Conservation (phyloP, 2,329 filamentous ascomycete genomes). For the Colletotrichum tropicicola region DNA sequence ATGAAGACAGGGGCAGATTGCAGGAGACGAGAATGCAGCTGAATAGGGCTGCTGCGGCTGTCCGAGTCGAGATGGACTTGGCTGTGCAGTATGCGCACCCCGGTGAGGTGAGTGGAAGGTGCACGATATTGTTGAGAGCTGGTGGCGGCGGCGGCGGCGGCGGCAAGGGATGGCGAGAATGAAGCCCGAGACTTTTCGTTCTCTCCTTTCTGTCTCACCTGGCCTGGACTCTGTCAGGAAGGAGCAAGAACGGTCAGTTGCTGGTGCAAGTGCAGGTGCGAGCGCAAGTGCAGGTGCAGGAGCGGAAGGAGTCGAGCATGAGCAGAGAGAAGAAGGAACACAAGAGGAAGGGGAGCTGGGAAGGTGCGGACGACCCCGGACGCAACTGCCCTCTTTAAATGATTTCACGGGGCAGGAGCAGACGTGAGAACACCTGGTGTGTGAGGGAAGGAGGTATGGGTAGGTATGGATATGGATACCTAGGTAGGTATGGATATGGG, state of each 20-base stretch:
- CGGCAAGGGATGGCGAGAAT: neutral
- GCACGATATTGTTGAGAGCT: neutral
- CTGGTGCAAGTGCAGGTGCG: constrained; percentile 1
- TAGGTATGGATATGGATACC: no score
- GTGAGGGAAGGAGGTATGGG: no score
- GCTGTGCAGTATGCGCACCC: neutral
- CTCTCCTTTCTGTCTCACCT: neutral
- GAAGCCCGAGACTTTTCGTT: neutral
- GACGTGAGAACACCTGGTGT: neutral
- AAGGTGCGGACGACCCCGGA: neutral
- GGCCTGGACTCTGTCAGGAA: neutral
- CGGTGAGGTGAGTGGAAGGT: neutral
- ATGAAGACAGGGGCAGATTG: neutral
- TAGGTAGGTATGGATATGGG: no score
- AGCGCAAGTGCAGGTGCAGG: constrained; percentile 9
- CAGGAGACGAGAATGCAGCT: constrained; percentile 10
- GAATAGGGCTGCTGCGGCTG: neutral
- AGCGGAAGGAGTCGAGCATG: neutral
- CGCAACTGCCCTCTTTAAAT: constrained; percentile 16
- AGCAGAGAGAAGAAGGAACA: neutral
- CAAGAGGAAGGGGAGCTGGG: neutral
- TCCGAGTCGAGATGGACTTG: no score
- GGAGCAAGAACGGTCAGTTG: neutral
- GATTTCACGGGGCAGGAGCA: neutral
- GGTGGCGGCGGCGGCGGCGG: neutral